Conservation (phyloP, 2,329 filamentous ascomycete species). For the Verticillium albo-atrum region DNA sequence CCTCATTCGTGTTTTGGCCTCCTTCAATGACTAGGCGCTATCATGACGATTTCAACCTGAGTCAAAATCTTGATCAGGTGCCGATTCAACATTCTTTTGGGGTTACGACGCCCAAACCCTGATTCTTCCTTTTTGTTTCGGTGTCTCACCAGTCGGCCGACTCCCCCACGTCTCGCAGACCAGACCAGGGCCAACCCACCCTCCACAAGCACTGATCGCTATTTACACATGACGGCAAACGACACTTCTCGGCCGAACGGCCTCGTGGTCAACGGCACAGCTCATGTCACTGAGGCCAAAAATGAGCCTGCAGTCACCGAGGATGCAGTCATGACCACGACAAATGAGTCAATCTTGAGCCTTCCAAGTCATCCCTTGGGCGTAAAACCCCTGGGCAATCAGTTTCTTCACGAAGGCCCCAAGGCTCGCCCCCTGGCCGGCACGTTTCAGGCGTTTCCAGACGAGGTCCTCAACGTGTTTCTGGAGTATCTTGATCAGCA, state of each 20-base stretch:
- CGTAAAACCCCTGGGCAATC: slow-evolving; percentile 84
- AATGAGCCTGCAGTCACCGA: background rate
- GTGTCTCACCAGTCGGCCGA: background rate
- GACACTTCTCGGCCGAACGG: background rate
- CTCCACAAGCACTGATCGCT: background rate
- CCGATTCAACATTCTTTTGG: background rate
- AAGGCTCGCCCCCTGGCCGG: slow-evolving; percentile 67
- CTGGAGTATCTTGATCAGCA: slow-evolving; percentile 69
- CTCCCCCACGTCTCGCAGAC: background rate
- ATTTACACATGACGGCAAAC: background rate
- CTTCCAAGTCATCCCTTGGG: slow-evolving; percentile 68
- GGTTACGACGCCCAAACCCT: background rate
- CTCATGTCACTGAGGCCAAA: background rate
- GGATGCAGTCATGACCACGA: background rate
- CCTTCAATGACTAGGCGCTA: background rate
- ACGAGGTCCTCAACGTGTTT: slow-evolving; percentile 73
- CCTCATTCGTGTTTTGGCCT: background rate
- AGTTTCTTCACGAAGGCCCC: slow-evolving; percentile 58
- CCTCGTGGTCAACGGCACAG: background rate
- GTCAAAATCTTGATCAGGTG: background rate
- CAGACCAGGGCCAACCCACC: background rate
- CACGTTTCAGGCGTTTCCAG: slow-evolving; percentile 63
- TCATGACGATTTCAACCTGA: background rate
- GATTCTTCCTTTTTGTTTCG: background rate
- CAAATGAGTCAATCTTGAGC: background rate